These are phyloP conservation scores for Botrytis elliptica DNA, from an alignment of 2,329 filamentous ascomycete genomes.

Conservation along the genomic window DNA sequence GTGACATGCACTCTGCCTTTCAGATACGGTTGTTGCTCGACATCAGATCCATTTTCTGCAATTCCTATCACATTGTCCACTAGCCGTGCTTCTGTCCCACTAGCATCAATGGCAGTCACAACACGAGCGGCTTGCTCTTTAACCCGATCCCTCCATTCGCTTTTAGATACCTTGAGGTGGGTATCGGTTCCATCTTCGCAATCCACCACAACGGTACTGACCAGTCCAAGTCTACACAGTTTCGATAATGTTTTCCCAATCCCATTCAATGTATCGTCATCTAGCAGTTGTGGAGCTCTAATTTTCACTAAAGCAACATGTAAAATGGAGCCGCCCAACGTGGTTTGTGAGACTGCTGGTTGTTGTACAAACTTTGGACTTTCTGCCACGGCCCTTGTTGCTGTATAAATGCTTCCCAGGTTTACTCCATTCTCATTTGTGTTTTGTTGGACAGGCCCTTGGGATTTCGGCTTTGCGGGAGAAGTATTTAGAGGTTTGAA, in stretches of 20 bases:
- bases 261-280: slow-evolving; percentile 67
- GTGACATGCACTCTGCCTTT: slow-evolving; percentile 40
- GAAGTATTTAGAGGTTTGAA: slow-evolving; percentile 55
- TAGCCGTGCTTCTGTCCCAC: slow-evolving; percentile 66
- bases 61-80: slow-evolving; percentile 54
- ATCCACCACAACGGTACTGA: slow-evolving; percentile 81
- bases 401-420: slow-evolving; percentile 58
- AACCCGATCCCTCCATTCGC: slow-evolving; percentile 46
- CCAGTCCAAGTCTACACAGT: slow-evolving; percentile 76
- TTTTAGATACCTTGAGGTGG: slow-evolving; percentile 26
- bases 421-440: slow-evolving; percentile 52
- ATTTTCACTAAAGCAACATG: slow-evolving; percentile 88
- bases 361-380: slow-evolving; percentile 60
- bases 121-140: slow-evolving; percentile 69
- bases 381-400: slow-evolving; percentile 54
- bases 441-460: slow-evolving; percentile 23
- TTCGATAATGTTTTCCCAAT: slow-evolving; percentile 83
- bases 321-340: slow-evolving; percentile 42
- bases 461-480: slow-evolving; percentile 24
- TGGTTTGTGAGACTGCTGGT: slow-evolving; percentile 36
- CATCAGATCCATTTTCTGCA: slow-evolving; percentile 24
- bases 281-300: slow-evolving; percentile 67
- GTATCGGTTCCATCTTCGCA: slow-evolving; percentile 47
- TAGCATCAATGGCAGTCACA: slow-evolving; percentile 69
- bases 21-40: slow-evolving; percentile 17